Base-by-base conservation (phyloP, 2,329 filamentous ascomycete genomes). In the Penicillium capsulatum region DNA sequence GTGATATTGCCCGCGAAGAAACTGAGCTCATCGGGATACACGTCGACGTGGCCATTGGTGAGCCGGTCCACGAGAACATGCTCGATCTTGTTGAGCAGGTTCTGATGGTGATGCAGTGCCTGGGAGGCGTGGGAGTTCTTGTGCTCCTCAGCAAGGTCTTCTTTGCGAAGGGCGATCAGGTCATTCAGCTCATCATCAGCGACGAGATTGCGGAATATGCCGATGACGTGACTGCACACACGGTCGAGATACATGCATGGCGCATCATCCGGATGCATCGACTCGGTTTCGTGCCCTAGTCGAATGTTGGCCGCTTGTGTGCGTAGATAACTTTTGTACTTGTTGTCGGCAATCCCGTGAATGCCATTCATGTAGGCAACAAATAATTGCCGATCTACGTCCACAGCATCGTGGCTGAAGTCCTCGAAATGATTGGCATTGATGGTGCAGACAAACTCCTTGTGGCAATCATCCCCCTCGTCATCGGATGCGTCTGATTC, bases 281-380 rank as follows among this genome's bases (percentile, higher is more conserved):
- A 62, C 19, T 64, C 63, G 3, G 51, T 54, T 15, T 58, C 47
- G 5, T 53, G 56, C 9, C 64, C 64, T 14, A 51, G 42, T 36
- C 54, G 57, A 38, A 66, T 59, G 30, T 63, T 60, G 33, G 59
- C 55, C 3, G 59, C 61, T 41, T 57, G 63, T 14, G 51, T 49
- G 31, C 55, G 59, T 27, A 69, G 53, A 26, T 59, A 58, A 2
- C 50, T 38, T 37, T 57, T 59, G 43, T 67, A 68, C 31, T 57
- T 52, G n/a, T 51, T 45, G 17, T 59, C 53, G 11, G 55, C 44
- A 24, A 65, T 58, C 2, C 60, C 65, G 22, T 62, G 60, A n/a
- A 69, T 63, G 11, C 65, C 66, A 34, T 68, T 68, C 50, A 69
- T 64, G 46, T 66, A 67, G 8, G 65, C 66, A 16, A 60, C 48